phyloP scores from a whole-genome alignment of 2,329 filamentous ascomycete species.

The Penicillium palitans region DNA sequence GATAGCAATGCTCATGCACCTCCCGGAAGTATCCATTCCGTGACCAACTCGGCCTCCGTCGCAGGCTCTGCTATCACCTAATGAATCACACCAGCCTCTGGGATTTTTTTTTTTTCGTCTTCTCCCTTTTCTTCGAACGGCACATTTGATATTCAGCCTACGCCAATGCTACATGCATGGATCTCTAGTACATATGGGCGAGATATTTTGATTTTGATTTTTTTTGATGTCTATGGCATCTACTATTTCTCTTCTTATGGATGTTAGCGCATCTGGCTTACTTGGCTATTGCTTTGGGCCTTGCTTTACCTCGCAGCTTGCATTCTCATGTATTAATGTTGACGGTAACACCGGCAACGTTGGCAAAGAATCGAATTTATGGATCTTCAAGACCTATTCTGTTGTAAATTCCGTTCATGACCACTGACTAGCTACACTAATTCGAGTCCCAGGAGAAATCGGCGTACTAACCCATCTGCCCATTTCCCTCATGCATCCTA shows the following conservation, averaged over 20 bases:
- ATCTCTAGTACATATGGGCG: slow-evolving; percentile 10
- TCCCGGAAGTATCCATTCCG: slow-evolving; percentile 34
- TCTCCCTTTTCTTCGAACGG: neutral
- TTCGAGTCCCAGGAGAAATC: neutral
- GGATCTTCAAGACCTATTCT: neutral
- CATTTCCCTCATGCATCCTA: neutral
- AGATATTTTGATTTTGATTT: neutral
- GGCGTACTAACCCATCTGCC: neutral
- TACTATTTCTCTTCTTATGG: neutral
- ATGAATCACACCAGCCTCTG: neutral
- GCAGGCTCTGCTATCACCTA: slow-evolving; percentile 21
- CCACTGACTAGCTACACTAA: neutral
- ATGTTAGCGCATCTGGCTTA: slow-evolving; percentile 1
- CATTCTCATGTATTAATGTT: slow-evolving; percentile 8
- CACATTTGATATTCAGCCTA: slow-evolving; percentile 1
- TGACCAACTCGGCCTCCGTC: slow-evolving; percentile 33
- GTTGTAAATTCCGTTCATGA: neutral
- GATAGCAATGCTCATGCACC: slow-evolving; percentile 25
- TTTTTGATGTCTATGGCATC: neutral
- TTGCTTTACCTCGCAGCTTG: neutral
- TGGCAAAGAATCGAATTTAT: neutral
- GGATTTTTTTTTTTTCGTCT: neutral
- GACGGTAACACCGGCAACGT: neutral
- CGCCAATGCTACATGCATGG: neutral
- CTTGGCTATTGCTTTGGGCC: neutral